Evolutionary conservation across 768 basidiomycete genomes (phyloP), one percentile per base, ranked within the genome.

Genomic region (Psilocybe cyanescens): DNA sequence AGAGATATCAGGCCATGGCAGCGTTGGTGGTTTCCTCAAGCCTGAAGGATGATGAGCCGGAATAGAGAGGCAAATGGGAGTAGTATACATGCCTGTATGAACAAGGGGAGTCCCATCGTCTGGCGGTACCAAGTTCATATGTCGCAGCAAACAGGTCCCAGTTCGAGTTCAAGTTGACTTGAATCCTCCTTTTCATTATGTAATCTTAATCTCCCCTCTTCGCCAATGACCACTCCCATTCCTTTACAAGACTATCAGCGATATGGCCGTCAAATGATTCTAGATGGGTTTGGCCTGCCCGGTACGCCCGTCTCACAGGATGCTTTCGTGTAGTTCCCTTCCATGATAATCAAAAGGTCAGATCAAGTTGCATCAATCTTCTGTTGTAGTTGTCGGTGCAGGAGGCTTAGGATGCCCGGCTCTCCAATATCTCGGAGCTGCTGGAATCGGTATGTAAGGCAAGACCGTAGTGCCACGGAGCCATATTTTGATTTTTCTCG

Each of bases 341-440:
- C 46, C 48, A 61, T 47, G 55, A 57, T 62, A 49, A 54, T 35
- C 51, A 16, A 67, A 44, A 96, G 97, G 92, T 17, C 97, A 99
- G 73, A 73, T 95, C 45, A 94, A 89, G 72, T 79, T 99, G 8
- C 87, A 87, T 61, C 68, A 78, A 7, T 86, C 95, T 0, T 87
- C 88, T 2, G 88, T 96, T 1, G 87, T 88, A 14, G 94, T 99
- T 3, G 86, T 98, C 3, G 97, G 97, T 29, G 97, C 96, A 14
- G 97, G 97, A 0, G 97, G 97, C 8, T 81, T 99, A 11, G 97
- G 97, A 9, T 99, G 97, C 73, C 95, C 97, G 50, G 94, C 93
- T 44, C 80, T 99, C 49, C 94, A 97, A 70, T 97, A 99, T 74
- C 86, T 99, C 9, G 94, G 87, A 3, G 93, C 94, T 6, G 91